Conservation (phyloP, 192 early-diverging fungal species). For the Gorgonomyces haynaldii region DNA sequence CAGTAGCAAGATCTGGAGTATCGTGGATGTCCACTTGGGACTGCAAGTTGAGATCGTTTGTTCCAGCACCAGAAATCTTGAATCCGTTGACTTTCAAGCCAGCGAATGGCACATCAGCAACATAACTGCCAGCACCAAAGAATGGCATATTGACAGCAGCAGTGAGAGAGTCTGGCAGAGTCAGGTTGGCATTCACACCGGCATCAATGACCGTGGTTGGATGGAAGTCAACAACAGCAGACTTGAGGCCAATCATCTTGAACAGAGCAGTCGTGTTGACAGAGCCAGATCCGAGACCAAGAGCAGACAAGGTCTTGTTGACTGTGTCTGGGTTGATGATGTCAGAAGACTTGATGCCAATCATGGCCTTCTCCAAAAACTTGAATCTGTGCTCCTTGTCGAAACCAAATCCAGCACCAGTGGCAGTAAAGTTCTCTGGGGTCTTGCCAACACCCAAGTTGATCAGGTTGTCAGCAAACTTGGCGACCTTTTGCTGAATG, state of each 20-base stretch:
- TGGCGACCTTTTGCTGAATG: constrained; percentile 12
- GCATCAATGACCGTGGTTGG: background rate
- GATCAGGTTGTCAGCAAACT: constrained; percentile 8
- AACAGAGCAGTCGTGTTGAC: background rate
- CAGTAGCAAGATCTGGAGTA: background rate
- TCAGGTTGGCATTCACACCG: constrained; percentile 1
- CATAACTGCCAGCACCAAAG: background rate
- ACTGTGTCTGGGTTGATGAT: constrained; percentile 4
- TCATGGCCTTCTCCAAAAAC: background rate
- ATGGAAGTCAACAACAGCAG: constrained; percentile 3
- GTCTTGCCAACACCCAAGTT: background rate
- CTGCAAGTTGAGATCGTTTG: background rate
- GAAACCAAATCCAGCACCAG: constrained; percentile 12
- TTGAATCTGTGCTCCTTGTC: constrained; percentile 13
- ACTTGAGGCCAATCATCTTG: background rate
- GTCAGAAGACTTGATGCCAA: background rate
- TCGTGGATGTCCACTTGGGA: background rate
- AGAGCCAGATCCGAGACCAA: background rate
- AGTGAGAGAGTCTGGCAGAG: constrained; percentile 1
- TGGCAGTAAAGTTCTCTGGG: constrained; percentile 7
- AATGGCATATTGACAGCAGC: constrained; percentile 3
- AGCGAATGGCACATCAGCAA: background rate
- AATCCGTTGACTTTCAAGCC: background rate
- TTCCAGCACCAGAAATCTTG: background rate
- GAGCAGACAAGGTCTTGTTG: background rate